Percentiles rank a stretch among this genome's conserved stretches.
Evolutionary conservation across 306 rosid species (phyloP).

Genomic region (Cucurbita ficifolia): DNA sequence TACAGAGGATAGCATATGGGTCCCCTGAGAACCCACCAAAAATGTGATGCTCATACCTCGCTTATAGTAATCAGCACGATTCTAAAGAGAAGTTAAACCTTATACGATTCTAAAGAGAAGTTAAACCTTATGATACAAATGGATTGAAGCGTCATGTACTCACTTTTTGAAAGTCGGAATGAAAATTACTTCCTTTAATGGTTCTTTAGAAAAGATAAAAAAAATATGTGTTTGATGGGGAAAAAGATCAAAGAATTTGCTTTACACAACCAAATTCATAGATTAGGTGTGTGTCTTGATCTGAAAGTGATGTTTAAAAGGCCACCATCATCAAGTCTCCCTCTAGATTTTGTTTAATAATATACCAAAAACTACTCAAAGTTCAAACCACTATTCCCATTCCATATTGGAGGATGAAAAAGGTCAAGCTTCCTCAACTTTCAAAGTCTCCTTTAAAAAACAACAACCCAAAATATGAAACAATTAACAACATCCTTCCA

Average conservation of each 20-base stretch:
- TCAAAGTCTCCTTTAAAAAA: not conserved
- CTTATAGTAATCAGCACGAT: too few relatives aligned
- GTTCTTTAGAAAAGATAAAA: not conserved
- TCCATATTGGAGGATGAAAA: not conserved
- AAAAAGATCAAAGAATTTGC: not conserved
- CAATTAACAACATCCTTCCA: not conserved
- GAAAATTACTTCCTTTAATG: not conserved
- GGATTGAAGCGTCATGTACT: not conserved
- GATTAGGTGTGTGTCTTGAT: not conserved
- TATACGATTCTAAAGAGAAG: too few relatives aligned
- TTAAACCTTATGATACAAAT: too few relatives aligned
- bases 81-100: too few relatives aligned
- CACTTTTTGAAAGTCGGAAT: not conserved
- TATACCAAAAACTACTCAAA: not conserved
- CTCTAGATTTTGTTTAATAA: not conserved
- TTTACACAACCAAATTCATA: not conserved
- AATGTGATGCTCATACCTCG: too few relatives aligned
- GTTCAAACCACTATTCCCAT: not conserved
- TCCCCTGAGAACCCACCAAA: too few relatives aligned
- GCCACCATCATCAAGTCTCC: not conserved
- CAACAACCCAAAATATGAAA: not conserved
- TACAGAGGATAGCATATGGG: too few relatives aligned
- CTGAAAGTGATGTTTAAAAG: slow-evolving; percentile 1
- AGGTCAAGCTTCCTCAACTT: not conserved
- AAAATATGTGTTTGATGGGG: too few relatives aligned